Evolutionary conservation across 495 filamentous ascomycete genomes (phyloP), one percentile per base, ranked within the genome.

Genomic region (Trichocladium uniseriatum): DNA sequence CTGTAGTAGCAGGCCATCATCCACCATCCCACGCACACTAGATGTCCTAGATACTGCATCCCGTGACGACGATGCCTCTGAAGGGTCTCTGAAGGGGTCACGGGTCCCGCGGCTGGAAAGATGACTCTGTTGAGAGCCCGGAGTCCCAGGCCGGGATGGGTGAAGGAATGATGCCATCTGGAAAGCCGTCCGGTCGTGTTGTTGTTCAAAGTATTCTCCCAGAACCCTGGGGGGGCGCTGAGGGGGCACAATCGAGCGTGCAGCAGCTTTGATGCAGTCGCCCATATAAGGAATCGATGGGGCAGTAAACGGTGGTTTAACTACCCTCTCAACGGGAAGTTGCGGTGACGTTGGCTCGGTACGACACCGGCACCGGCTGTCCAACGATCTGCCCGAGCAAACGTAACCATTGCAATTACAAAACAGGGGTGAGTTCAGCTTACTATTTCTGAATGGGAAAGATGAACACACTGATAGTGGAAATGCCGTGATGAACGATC

Each of bases 61-160:
- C 10, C 27, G 27, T n/a, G 52, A 44, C 3, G 50, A 58, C 18
- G 57, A 58, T 8, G 46, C 32, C 11, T 56, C 51, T 21, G 57
- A 63, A 6, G 57, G 60, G 32, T 60, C 57, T 27, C 54, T 51
- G 45, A 63, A 63, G 8, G 60, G 60, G 44, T 63, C 60, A 4
- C 34, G 40, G 31, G 39, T 29, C 22, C 19, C 36, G n/a, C 24
- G 41, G 28, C 45, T 38, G 2, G 49, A 50, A 6, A 36, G 24
- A 9, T 24, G 18, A 20, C 51, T 44, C 18, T 15, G n/a, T 16
- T 43, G 40, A 3, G 54, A 44, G 4, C 38, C 45, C 14, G 52
- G 42, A 6, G 45, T 53, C 6, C 19, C 45, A 3, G 52, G 45
- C 40, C 42, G 49, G 16, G 40, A 28, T 5, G 21, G 16, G 6